Evolutionary conservation across 176 grass and related monocot genomes (phyloP).

Genomic region (Olyra latifolia): DNA sequence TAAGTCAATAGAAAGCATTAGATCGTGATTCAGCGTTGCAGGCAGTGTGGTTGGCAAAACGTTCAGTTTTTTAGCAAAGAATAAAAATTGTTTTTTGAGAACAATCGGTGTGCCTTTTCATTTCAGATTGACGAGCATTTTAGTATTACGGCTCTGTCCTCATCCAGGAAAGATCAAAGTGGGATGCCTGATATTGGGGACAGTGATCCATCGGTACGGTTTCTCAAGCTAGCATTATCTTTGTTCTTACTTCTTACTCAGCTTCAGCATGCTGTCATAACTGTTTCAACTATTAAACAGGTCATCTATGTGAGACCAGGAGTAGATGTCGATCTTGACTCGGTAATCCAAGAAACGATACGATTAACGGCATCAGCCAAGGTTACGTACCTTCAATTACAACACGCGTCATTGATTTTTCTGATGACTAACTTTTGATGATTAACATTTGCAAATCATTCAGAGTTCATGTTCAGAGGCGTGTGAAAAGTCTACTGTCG

Average conservation of each 20-base stretch:
- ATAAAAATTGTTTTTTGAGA: too few relatives aligned
- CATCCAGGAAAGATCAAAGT: slow-evolving; percentile 52
- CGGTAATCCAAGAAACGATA: slow-evolving; percentile 75
- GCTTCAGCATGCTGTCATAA: background rate
- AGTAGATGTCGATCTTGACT: slow-evolving; percentile 64
- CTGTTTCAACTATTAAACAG: slow-evolving; percentile 25
- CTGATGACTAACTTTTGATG: background rate
- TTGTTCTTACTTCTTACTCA: background rate
- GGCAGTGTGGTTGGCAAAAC: background rate
- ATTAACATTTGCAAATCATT: background rate
- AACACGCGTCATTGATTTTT: background rate
- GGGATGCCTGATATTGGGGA: slow-evolving; percentile 64
- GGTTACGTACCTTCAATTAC: slow-evolving; percentile 30
- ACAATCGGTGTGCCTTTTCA: background rate
- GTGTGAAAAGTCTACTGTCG: slow-evolving; percentile 57
- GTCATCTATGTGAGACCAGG: slow-evolving; percentile 87
- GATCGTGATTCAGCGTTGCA: background rate
- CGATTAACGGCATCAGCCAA: slow-evolving; percentile 58
- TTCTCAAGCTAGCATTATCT: background rate
- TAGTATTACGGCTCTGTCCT: slow-evolving; percentile 68
- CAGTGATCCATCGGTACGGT: slow-evolving; percentile 61
- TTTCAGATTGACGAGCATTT: slow-evolving; percentile 76
- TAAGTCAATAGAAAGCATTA: background rate
- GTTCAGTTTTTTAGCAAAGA: too few relatives aligned
- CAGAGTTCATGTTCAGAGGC: slow-evolving; percentile 76